Conservation (phyloP, 345 rosid genomes). For the Rhizophora apiculata region DNA sequence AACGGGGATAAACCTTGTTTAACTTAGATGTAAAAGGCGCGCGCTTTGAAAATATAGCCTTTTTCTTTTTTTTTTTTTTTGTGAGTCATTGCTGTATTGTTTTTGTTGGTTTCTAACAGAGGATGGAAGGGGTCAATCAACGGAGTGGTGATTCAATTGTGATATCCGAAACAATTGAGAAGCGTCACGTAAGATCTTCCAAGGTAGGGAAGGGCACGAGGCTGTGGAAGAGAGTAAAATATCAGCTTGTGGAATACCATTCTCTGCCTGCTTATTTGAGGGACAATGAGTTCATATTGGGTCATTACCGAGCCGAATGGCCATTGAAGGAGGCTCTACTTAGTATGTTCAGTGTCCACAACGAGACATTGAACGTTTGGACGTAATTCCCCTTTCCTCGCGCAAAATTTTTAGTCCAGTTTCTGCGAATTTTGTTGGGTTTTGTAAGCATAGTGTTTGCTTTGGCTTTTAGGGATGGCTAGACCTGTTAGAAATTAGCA, state of each 20-base stretch:
- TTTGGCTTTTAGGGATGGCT: too few relatives aligned
- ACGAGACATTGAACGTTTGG: conserved; percentile 95
- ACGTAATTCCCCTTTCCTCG: conserved; percentile 51
- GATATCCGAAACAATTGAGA: conserved; percentile 44
- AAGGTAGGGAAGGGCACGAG: conserved; percentile 71
- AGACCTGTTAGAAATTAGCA: too few relatives aligned
- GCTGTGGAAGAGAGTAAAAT: conserved; percentile 81
- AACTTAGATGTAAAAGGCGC: too few relatives aligned
- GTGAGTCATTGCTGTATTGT: background rate
- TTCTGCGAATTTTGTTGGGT: background rate
- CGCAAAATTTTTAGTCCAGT: background rate
- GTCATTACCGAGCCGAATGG: conserved; percentile 91
- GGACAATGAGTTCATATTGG: conserved; percentile 83
- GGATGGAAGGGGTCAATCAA: conserved; percentile 35
- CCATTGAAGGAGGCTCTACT: conserved; percentile 81
- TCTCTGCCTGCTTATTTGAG: conserved; percentile 74
- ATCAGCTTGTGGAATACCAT: conserved; percentile 89
- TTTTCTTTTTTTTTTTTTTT: too few relatives aligned
- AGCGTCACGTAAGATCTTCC: conserved; percentile 24
- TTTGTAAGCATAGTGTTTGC: too few relatives aligned
- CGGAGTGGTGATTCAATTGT: conserved; percentile 21
- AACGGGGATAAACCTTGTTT: too few relatives aligned
- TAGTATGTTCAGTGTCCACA: conserved; percentile 80
- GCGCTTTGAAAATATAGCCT: too few relatives aligned
- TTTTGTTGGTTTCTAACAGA: conserved; percentile 18